These are phyloP conservation scores for Grosmannia huntii DNA, from an alignment of 2,329 filamentous ascomycete species.

Conservation along the genomic window DNA sequence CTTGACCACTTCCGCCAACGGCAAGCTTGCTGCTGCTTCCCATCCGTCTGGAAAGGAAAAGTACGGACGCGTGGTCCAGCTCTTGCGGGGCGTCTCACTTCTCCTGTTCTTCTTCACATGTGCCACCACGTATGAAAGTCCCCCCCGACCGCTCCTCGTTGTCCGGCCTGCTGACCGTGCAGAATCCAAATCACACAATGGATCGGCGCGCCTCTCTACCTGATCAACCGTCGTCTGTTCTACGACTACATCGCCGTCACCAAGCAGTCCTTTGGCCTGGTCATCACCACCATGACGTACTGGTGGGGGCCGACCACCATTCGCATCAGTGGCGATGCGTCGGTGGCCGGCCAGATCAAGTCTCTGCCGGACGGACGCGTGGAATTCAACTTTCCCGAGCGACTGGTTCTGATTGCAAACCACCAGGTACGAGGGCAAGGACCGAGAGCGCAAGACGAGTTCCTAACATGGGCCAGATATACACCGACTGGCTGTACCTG, in stretches of 20 bases:
- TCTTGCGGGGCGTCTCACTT: slow-evolving; percentile 39
- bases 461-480: slow-evolving; percentile 39
- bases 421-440: slow-evolving; percentile 46
- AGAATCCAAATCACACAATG: slow-evolving; percentile 62
- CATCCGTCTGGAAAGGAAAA: slow-evolving; percentile 45
- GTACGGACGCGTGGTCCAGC: slow-evolving; percentile 35
- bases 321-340: slow-evolving; percentile 70
- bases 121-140: slow-evolving; percentile 31
- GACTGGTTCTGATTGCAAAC: slow-evolving; percentile 74
- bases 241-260: slow-evolving; percentile 80
- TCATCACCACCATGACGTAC: slow-evolving; percentile 68
- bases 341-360: slow-evolving; percentile 61
- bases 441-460: not conserved
- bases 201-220: slow-evolving; percentile 63
- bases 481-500: slow-evolving; percentile 84
- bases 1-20: slow-evolving; percentile 6
- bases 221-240: slow-evolving; percentile 63
- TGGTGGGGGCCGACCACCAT: slow-evolving; percentile 80
- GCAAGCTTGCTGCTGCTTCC: slow-evolving; percentile 9
- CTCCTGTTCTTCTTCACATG: slow-evolving; percentile 38
- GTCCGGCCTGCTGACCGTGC: not conserved
- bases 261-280: slow-evolving; percentile 69
- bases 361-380: slow-evolving; percentile 59
- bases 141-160: not conserved
- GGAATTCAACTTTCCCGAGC: slow-evolving; percentile 67